Base-by-base conservation (phyloP, 225 moss, liverwort and hornwort species). In the Pleurozium schreberi region DNA sequence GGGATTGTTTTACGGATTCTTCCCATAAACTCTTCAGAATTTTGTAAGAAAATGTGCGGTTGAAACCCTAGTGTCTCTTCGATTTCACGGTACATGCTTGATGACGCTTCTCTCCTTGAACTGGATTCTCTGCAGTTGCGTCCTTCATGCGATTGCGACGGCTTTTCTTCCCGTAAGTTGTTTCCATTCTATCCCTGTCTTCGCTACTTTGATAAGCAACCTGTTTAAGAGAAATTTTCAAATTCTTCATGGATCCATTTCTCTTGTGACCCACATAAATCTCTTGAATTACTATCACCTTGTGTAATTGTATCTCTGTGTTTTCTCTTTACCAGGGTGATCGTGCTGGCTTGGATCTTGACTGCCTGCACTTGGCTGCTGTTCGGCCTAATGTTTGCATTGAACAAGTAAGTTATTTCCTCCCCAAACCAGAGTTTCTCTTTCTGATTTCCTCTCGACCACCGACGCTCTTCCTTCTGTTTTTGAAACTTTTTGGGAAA, bases 91-190 rank as follows among this genome's bases (percentile, higher is more conserved):
- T 79, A 20, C 6, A 43, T 38, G 50, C 36, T 63, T 87, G 74
- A 83, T 67, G 83, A 88, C 38, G 23, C 60, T 26, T 27, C 21
- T 27, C 21, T 64, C 8, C 42, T 63, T 63, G 63, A 23, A 53
- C 13, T 87, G 69, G 49, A 36, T 80, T 67, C 36, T 64, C 11
- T 94, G 93, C 93, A 97, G 96, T 89, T 90, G 92, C 93, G 33
- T 83, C 93, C 21, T 87, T 96, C 23, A 11, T 94, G 52, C 83
- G 90, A 67, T 92, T 91, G 93, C 88, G 91, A 79, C 87, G 89
- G 38, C 13, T 96, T 70, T 92, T 96, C 38, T 89, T 93, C 62
- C 10, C 91, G 97, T 97, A 89, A 94, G 96, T 93, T 83, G 33
- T 42, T n/a, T 38, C 43, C 0, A 14, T 62, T 63, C 81, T 61